These are phyloP conservation scores for Claviceps purpurea DNA, from an alignment of 2,329 filamentous ascomycete species.

Conservation along the genomic window DNA sequence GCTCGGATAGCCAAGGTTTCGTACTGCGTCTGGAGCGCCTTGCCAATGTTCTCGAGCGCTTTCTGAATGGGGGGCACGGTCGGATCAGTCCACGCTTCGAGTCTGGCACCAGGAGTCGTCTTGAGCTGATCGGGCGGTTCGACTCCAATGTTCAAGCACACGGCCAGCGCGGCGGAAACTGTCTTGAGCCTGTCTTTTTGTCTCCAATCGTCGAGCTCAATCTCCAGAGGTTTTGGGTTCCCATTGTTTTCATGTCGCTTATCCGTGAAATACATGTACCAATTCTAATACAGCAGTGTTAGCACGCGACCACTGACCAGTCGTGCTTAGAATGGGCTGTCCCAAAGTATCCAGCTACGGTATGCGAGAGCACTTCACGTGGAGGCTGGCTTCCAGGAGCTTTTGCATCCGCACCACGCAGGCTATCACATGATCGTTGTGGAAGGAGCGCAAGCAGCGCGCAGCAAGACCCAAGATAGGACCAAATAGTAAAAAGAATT, in stretches of 20 bases:
- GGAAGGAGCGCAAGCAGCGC: conserved; percentile 1
- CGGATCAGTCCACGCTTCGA: conserved; percentile 96
- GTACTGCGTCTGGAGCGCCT: conserved; percentile 90
- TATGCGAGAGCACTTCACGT: background rate
- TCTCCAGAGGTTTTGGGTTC: conserved; percentile 57
- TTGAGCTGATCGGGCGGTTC: conserved; percentile 95
- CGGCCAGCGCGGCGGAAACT: conserved; percentile 82
- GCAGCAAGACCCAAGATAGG: background rate
- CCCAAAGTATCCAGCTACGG: background rate
- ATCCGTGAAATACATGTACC: conserved; percentile 99
- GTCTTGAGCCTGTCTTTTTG: conserved; percentile 96
- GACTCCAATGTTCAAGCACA: conserved; percentile 94
- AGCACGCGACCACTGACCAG: background rate
- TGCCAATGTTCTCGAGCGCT: conserved; percentile 86
- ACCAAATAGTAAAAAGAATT: background rate
- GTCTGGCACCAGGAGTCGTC: conserved; percentile 80
- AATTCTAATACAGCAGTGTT: conserved; percentile 47
- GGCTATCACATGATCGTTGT: conserved; percentile 3
- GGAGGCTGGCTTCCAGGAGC: background rate
- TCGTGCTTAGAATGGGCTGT: background rate
- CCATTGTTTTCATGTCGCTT: conserved; percentile 94
- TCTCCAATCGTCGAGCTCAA: conserved; percentile 79
- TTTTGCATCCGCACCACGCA: background rate
- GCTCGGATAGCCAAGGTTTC: conserved; percentile 89
- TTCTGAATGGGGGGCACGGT: conserved; percentile 69